Evolutionary conservation across 306 rosid genomes (phyloP), one percentile per base, ranked within the genome.

Genomic region (Quercus aquifolioides): DNA sequence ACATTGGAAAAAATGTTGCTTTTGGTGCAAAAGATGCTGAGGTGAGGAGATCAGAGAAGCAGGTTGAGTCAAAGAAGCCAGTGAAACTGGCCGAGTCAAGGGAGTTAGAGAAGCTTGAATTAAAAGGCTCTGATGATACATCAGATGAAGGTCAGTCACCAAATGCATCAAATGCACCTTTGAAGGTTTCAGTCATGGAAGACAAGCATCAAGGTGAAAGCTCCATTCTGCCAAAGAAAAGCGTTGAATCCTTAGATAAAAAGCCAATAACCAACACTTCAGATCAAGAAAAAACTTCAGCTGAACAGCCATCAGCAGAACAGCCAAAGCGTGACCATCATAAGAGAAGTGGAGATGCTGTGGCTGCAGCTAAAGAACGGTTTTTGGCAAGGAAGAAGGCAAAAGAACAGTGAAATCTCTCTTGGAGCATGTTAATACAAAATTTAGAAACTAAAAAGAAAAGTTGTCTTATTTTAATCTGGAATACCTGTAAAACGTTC

Each of bases 301-400:
- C 17, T 75, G 54, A 49, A 10, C 54, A 49, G 15, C 54, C 17
- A 49, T 49, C 54, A 10, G 54, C 72, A 52, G 77, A 88, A 46
- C 86, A 82, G 77, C 94, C 85, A 20, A 85, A 83, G 76, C 78
- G 59, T 0, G 86, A 83, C 74, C 97, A 89, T 84, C 98, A 95
- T 80, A 95, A 92, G 84, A 87, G 98, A 83, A 86, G 55, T 79
- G 88, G 83, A 76, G 97, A 92, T 82, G 92, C 92, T 0, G 49
- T 95, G 33, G 82, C 92, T 64, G 94, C 98, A 1, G 97, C 99
- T 1, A 90, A 88, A 84, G 98, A 92, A 64, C 92, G 99, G 20
- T 92, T 87, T 79, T 78, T 91, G 84, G 92, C 98, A 2, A 88
- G 96, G 26, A 95, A 95, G 85, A 93, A 74, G 80, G 85, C 91